phyloP scores from a whole-genome alignment of 352 stramenopile genomes.

The Achlya hypogyna region DNA sequence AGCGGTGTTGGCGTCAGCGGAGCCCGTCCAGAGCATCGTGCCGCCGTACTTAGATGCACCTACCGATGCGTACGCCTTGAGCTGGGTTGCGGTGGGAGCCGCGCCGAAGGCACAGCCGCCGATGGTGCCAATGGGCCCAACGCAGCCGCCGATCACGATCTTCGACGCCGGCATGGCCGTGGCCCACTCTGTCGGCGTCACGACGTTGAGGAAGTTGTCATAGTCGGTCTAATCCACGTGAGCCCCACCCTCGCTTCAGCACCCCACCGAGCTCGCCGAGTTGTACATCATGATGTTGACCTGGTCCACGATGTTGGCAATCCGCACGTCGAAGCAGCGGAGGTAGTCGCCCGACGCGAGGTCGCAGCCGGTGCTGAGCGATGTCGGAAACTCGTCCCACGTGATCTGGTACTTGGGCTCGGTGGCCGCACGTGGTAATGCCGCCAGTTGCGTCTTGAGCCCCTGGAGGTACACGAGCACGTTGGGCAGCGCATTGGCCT shows the following conservation, averaged over 20 bases:
- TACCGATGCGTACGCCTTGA: background rate
- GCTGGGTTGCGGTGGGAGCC: background rate
- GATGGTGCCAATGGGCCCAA: background rate
- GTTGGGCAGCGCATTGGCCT: conserved; percentile 25
- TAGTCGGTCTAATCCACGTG: conserved; percentile 4
- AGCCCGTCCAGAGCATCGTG: conserved; percentile 17
- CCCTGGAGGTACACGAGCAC: conserved; percentile 39
- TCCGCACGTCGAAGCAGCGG: conserved; percentile 45
- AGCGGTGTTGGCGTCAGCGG: background rate
- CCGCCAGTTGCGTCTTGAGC: conserved; percentile 35
- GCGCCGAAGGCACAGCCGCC: conserved; percentile 14
- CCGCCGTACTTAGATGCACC: conserved; percentile 10
- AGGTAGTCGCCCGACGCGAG: conserved; percentile 27
- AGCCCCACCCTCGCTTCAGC: no score
- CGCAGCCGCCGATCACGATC: conserved; percentile 9
- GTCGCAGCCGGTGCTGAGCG: background rate
- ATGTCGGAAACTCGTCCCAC: conserved; percentile 20
- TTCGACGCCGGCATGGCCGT: background rate
- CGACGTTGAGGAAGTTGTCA: background rate
- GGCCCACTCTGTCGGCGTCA: background rate
- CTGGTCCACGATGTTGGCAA: conserved; percentile 63
- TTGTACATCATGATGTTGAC: conserved; percentile 84
- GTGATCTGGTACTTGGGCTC: conserved; percentile 45
- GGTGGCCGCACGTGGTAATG: conserved; percentile 43
- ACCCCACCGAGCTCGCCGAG: background rate